Evolutionary conservation across 179 eudicot genomes (phyloP).

Genomic region (Gypsophila paniculata): DNA sequence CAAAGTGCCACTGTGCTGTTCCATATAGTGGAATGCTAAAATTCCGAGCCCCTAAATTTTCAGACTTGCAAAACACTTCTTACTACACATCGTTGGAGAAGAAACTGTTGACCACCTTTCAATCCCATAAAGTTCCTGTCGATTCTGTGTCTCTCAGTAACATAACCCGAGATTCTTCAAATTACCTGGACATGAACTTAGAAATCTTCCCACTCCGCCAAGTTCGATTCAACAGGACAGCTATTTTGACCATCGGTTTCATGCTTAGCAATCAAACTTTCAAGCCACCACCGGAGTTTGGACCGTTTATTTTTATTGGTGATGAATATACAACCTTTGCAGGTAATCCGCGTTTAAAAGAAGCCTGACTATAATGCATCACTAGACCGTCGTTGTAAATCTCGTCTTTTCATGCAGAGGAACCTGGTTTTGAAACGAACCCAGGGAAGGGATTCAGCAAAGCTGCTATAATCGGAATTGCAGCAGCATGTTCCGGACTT

Average conservation of each 20-base stretch:
- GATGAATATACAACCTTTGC: constrained; percentile 32
- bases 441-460: constrained; percentile 26
- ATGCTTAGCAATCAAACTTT: constrained; percentile 63
- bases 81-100: constrained; percentile 40
- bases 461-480: constrained; percentile 45
- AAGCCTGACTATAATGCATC: not conserved
- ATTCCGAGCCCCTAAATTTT: constrained; percentile 67
- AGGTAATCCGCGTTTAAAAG: constrained; percentile 36
- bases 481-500: constrained; percentile 46
- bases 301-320: constrained; percentile 51
- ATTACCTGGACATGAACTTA: constrained; percentile 50
- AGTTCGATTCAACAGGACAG: constrained; percentile 51
- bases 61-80: constrained; percentile 46
- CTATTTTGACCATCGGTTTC: constrained; percentile 41
- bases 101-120: constrained; percentile 36
- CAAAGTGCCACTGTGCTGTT: constrained; percentile 64
- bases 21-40: constrained; percentile 57
- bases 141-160: constrained; percentile 68
- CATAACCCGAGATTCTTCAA: constrained; percentile 36
- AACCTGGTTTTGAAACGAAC: not conserved
- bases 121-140: constrained; percentile 40
- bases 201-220: constrained; percentile 53
- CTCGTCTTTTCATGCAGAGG: constrained; percentile 12
- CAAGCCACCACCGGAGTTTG: constrained; percentile 53
- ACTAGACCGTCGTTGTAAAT: not conserved